phyloP scores from a whole-genome alignment of 352 stramenopile species.

The Blastocystis sp. region DNA sequence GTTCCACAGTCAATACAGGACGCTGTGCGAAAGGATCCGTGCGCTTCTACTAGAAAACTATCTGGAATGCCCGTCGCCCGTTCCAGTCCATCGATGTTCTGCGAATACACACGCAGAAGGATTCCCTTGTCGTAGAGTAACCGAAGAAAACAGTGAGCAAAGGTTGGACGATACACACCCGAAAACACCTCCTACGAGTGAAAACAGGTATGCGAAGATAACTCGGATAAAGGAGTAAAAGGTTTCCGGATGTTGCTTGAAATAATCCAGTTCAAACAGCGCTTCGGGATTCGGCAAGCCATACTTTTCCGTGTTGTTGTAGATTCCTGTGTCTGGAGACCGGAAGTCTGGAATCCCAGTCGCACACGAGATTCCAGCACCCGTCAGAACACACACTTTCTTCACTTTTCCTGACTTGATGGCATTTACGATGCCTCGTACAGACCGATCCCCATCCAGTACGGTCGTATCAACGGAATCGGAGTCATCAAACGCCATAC shows the following conservation, averaged over 20 bases:
- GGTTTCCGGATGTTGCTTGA: slow-evolving; percentile 79
- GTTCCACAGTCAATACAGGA: slow-evolving; percentile 74
- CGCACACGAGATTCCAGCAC: slow-evolving; percentile 81
- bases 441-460: slow-evolving; percentile 10
- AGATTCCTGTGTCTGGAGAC: slow-evolving; percentile 69
- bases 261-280: slow-evolving; percentile 95
- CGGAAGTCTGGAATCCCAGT: slow-evolving; percentile 95
- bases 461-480: slow-evolving; percentile 1
- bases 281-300: slow-evolving; percentile 83
- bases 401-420: slow-evolving; percentile 66
- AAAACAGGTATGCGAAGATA: slow-evolving; percentile 57
- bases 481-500: slow-evolving; percentile 3
- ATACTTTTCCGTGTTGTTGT: slow-evolving; percentile 67
- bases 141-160: slow-evolving; percentile 84
- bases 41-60: slow-evolving; percentile 77
- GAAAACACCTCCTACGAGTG: slow-evolving; percentile 65
- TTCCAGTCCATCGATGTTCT: slow-evolving; percentile 96
- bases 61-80: slow-evolving; percentile 72
- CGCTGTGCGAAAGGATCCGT: slow-evolving; percentile 79
- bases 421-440: slow-evolving; percentile 62
- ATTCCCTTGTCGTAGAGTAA: slow-evolving; percentile 77
- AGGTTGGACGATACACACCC: slow-evolving; percentile 71
- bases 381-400: slow-evolving; percentile 77
- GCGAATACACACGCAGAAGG: slow-evolving; percentile 81
- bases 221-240: slow-evolving; percentile 86